Percentiles rank a stretch among this genome's conserved stretches.
phyloP scores from a whole-genome alignment of 202 grass and related monocot genomes.

The Zizania palustris region DNA sequence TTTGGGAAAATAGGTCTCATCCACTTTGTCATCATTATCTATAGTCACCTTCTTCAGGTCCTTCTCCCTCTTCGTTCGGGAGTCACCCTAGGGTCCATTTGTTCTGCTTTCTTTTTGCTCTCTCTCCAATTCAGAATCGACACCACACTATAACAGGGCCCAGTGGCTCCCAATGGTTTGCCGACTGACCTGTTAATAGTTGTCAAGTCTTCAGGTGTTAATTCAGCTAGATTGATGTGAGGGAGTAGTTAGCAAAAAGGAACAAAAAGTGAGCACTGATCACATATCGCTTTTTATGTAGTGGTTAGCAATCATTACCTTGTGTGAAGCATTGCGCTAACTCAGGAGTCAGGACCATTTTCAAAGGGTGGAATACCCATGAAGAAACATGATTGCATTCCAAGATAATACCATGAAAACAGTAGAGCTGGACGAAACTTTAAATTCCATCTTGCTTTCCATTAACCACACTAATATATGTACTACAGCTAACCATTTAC shows the following conservation, averaged over 20 bases:
- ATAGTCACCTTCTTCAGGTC: not conserved
- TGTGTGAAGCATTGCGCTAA: not conserved
- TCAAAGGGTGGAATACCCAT: conserved; percentile 1
- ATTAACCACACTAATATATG: not conserved
- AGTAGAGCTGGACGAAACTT: not conserved
- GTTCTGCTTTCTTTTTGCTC: not conserved
- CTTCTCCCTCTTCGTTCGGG: not conserved
- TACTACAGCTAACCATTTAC: not conserved
- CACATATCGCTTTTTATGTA: not conserved
- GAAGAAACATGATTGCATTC: not conserved
- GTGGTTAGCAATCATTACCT: conserved; percentile 1
- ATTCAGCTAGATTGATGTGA: not conserved
- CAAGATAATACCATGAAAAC: not conserved
- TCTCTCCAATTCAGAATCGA: too few relatives aligned
- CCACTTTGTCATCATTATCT: too few relatives aligned
- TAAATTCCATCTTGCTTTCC: not conserved
- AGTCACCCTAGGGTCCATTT: not conserved
- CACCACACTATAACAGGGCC: too few relatives aligned
- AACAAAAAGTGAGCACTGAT: not conserved
- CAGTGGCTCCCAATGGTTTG: too few relatives aligned
- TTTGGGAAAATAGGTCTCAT: too few relatives aligned
- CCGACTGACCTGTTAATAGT: not conserved
- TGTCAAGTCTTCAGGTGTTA: not conserved
- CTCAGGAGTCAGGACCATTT: too few relatives aligned
- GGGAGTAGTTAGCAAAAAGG: not conserved